phyloP scores from a whole-genome alignment of 2,329 filamentous ascomycete genomes.

The Sporothrix curviconia region DNA sequence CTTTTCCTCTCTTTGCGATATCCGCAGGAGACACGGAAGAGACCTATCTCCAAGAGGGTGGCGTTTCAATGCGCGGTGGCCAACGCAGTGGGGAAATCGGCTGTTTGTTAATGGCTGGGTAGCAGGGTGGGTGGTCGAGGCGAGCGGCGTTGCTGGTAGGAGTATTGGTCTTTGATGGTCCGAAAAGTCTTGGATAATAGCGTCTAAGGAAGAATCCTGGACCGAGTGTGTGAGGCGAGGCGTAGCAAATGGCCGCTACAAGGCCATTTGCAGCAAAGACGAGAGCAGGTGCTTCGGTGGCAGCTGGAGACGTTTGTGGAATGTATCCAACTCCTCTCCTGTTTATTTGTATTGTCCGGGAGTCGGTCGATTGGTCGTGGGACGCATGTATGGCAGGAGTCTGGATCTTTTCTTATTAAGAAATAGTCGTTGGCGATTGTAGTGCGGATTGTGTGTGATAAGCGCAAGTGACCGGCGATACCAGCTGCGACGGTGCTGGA shows the following conservation, averaged over 20 bases:
- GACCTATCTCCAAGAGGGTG: too few species aligned
- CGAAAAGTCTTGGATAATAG: background rate
- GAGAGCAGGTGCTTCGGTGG: background rate
- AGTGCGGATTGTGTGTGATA: too few species aligned
- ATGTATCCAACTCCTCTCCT: background rate
- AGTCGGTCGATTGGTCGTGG: too few species aligned
- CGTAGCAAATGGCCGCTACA: conserved; percentile 5
- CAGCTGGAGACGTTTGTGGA: background rate
- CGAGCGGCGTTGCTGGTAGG: background rate
- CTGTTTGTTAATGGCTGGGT: background rate
- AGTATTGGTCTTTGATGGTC: background rate
- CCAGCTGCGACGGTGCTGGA: too few species aligned
- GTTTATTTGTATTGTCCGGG: too few species aligned
- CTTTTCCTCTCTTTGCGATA: background rate
- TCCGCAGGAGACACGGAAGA: too few species aligned
- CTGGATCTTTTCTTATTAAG: too few species aligned
- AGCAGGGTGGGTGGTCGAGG: background rate
- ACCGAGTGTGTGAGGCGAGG: too few species aligned
- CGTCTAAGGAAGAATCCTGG: too few species aligned
- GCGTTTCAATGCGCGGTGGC: conserved; percentile 1
- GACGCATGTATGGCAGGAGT: too few species aligned
- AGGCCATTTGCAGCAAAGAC: conserved; percentile 5
- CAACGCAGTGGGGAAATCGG: background rate
- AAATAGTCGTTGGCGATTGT: too few species aligned
- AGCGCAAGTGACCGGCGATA: too few species aligned